These are phyloP conservation scores for Sphaceloma murrayae DNA, from an alignment of 2,329 filamentous ascomycete species.

Conservation along the genomic window DNA sequence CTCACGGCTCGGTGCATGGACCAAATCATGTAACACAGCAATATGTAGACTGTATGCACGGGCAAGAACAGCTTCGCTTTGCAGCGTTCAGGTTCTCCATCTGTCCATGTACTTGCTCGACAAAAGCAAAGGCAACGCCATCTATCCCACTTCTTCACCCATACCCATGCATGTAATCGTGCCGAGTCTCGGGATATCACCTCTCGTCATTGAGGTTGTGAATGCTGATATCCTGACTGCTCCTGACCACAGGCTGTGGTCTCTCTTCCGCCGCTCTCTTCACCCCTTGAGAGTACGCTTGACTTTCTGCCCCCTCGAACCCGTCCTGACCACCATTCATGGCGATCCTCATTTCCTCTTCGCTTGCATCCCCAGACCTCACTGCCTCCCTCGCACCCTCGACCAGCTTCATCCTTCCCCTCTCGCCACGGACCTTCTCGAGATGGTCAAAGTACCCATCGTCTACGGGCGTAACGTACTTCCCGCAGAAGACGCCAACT, in stretches of 20 bases:
- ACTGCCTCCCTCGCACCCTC: slow-evolving; percentile 57
- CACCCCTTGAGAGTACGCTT: slow-evolving; percentile 21
- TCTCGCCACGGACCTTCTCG: slow-evolving; percentile 60
- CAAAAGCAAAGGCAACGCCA: slow-evolving; percentile 2
- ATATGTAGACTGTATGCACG: no score
- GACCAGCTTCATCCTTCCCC: slow-evolving; percentile 56
- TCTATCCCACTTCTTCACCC: slow-evolving; percentile 2
- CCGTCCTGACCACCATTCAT: slow-evolving; percentile 47
- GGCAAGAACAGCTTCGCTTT: no score
- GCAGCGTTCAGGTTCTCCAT: no score
- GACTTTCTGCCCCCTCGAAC: slow-evolving; percentile 20
- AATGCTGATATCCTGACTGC: slow-evolving; percentile 50
- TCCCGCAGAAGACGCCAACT: slow-evolving; percentile 82
- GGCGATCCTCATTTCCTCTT: slow-evolving; percentile 53
- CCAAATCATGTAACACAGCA: no score
- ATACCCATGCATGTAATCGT: neutral
- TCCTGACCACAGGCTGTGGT: slow-evolving; percentile 23
- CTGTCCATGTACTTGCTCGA: no score
- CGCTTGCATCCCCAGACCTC: slow-evolving; percentile 51
- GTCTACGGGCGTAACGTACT: slow-evolving; percentile 72
- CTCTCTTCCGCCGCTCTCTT: slow-evolving; percentile 25
- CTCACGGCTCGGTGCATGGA: no score
- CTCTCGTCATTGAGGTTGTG: slow-evolving; percentile 44
- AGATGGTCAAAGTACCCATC: slow-evolving; percentile 75
- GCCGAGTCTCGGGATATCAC: neutral